A percentile compares a stretch with the other conserved stretches of the same genome.
These are phyloP conservation scores for Camelina neglecta DNA, from an alignment of 345 rosid species.

Conservation along the genomic window DNA sequence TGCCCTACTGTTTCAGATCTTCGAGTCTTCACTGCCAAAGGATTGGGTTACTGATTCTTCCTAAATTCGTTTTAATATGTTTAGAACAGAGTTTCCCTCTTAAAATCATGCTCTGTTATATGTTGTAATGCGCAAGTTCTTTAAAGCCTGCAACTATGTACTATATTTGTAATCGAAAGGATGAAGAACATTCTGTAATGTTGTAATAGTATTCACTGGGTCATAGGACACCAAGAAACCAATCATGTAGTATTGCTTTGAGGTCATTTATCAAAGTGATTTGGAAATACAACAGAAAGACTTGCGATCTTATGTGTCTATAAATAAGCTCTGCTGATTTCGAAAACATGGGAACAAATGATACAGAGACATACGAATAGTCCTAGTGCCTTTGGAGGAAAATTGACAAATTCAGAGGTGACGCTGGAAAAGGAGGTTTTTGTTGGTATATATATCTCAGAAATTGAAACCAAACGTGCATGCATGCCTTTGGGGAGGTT, in stretches of 20 bases:
- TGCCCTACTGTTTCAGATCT: conserved; percentile 52
- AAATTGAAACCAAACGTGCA: conserved; percentile 18
- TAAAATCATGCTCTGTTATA: conserved; percentile 2
- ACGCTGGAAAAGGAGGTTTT: conserved; percentile 6
- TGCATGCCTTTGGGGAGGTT: conserved; percentile 18
- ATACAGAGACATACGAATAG: conserved; percentile 8
- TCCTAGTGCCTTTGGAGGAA: conserved; percentile 4
- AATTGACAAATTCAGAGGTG: conserved; percentile 15
- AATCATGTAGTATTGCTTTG: not conserved
- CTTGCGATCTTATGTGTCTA: not conserved
- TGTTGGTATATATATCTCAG: conserved; percentile 20
- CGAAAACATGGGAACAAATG: conserved; percentile 19
- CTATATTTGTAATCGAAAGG: conserved; percentile 10
- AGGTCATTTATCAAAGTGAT: conserved; percentile 15
- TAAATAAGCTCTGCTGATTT: not conserved
- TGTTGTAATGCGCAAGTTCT: not conserved
- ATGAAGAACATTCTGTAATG: not conserved
- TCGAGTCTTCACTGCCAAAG: conserved; percentile 58
- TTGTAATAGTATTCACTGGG: not conserved
- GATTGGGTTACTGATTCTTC: conserved; percentile 46
- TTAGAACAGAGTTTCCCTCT: conserved; percentile 15
- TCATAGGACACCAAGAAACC: conserved; percentile 4
- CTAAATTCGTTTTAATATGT: not conserved
- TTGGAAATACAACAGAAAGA: conserved; percentile 20
- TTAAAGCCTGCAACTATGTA: conserved; percentile 19